These are phyloP conservation scores for Ampelocalamus luodianensis DNA, from an alignment of 176 grass and related monocot genomes.

Conservation along the genomic window DNA sequence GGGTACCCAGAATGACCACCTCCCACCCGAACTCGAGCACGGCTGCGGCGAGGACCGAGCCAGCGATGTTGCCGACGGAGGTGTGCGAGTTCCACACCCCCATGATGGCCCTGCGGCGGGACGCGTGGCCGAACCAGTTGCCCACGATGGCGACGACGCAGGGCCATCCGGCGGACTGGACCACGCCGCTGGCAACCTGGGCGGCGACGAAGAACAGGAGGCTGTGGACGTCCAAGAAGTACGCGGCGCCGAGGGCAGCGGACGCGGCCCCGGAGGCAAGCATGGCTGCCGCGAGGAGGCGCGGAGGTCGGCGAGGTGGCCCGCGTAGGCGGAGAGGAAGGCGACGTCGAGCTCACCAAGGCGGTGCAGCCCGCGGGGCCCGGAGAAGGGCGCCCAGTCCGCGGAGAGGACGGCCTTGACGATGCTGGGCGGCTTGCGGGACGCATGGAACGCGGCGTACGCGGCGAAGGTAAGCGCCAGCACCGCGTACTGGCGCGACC, in stretches of 20 bases:
- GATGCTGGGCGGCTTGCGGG: constrained; percentile 97
- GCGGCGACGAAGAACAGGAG: constrained; percentile 67
- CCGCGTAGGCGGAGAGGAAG: constrained; percentile 83
- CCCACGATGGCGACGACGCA: constrained; percentile 89
- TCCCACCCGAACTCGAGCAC: constrained; percentile 93
- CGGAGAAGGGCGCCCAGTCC: constrained; percentile 72
- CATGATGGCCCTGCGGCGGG: constrained; percentile 74
- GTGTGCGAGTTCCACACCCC: constrained; percentile 93
- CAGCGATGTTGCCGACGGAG: constrained; percentile 83
- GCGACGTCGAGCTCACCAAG: constrained; percentile 95
- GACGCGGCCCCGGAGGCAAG: constrained; percentile 64
- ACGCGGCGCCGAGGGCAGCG: constrained; percentile 70
- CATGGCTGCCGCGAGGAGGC: constrained; percentile 81
- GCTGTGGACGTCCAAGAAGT: constrained; percentile 70
- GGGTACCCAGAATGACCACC: constrained; percentile 79
- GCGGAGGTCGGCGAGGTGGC: constrained; percentile 85
- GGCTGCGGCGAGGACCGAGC: constrained; percentile 77
- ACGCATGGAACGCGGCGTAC: constrained; percentile 92
- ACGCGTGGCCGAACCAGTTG: constrained; percentile 87
- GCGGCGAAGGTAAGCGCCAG: constrained; percentile 81
- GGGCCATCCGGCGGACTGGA: constrained; percentile 91
- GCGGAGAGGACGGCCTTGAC: constrained; percentile 80
- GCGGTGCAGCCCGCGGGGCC: constrained; percentile 61
- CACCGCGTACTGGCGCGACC: constrained; percentile 55
- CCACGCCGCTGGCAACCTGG: constrained; percentile 72